Base-by-base conservation (phyloP, 1,139 yeast species). In the Pichia norvegensis region DNA sequence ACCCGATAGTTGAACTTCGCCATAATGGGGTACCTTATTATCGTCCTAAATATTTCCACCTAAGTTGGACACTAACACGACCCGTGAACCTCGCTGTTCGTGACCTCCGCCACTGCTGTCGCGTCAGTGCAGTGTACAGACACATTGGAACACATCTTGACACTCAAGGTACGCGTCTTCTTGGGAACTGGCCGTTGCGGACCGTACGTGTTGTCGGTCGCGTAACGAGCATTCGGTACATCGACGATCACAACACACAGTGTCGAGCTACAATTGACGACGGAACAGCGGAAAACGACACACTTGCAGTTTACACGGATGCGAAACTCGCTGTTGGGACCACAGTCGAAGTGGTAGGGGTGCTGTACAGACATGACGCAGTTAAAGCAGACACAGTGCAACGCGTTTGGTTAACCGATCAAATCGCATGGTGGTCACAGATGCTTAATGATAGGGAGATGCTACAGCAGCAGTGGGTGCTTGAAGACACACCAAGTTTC, bases 181-280 rank as follows among this genome's bases (percentile, higher is more conserved):
- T 65, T 10, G 55, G 57, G 3, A 72, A 72, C 48, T 67, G 70
- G 55, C 76, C 76, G 0, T 45, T 71, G 1, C 51, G 52, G 23
- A 51, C 47, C 8, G 54, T 69, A 0, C 46, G 51, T 14, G 47
- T 72, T 0, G 50, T 56, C 29, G 76, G 74, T 0, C 56, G 62
- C 25, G 52, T 72, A 3, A 43, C 57, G 1, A 56, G 58, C 22
- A 62, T 56, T 36, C 48, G 43, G 13, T 31, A 49, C 33, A 42
- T 42, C n/a, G 58, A 55, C 16, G 25, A 33, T 10, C 25, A 17
- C 2, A 17, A 35, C 13, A 35, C 22, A 7, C 6, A 13, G n/a
- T 16, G n/a, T 7, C 8, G 7, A 11, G n/a, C 20, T 10, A 19
- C 16, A 19, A 35, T 35, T 10, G 37, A 35, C 13, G 37, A 35